phyloP scores from a whole-genome alignment of 2,329 filamentous ascomycete genomes.

The Helminthosporium solani region DNA sequence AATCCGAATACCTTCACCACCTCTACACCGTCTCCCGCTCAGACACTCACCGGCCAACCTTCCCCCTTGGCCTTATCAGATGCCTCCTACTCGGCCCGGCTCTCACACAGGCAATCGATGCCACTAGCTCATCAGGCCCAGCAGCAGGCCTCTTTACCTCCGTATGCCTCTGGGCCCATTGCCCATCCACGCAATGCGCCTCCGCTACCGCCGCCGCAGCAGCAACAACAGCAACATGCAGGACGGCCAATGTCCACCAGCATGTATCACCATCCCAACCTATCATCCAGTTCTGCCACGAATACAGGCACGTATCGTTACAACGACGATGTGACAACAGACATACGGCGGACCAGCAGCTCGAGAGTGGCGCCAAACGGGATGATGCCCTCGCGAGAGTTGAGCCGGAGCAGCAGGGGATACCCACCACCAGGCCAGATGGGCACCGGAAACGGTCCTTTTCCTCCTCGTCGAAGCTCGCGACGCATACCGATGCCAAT shows the following conservation, averaged over 20 bases:
- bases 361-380: constrained; percentile 63
- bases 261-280: constrained; percentile 52
- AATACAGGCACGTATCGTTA: constrained; percentile 48
- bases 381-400: constrained; percentile 66
- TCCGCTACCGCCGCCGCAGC: too few species aligned
- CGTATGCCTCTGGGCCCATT: constrained; percentile 28
- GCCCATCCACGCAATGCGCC: constrained; percentile 27
- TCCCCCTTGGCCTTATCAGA: constrained; percentile 30
- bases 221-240: too few species aligned
- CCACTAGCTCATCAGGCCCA: constrained; percentile 45
- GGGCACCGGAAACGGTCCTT: constrained; percentile 58
- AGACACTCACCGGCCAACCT: constrained; percentile 24
- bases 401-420: constrained; percentile 66
- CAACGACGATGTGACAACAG: constrained; percentile 45
- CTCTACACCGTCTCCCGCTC: constrained; percentile 24
- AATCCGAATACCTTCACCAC: constrained; percentile 43
- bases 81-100: constrained; percentile 34
- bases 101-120: constrained; percentile 48
- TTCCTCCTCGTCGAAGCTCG: constrained; percentile 76
- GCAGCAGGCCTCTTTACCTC: constrained; percentile 37
- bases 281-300: constrained; percentile 48
- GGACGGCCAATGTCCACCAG: constrained; percentile 47
- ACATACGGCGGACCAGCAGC: constrained; percentile 57
- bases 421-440: constrained; percentile 63
- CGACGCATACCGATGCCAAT: constrained; percentile 67